Evolutionary conservation across 768 basidiomycete species (phyloP), one percentile per base, ranked within the genome.

Genomic region (Phylloporus scabripes): DNA sequence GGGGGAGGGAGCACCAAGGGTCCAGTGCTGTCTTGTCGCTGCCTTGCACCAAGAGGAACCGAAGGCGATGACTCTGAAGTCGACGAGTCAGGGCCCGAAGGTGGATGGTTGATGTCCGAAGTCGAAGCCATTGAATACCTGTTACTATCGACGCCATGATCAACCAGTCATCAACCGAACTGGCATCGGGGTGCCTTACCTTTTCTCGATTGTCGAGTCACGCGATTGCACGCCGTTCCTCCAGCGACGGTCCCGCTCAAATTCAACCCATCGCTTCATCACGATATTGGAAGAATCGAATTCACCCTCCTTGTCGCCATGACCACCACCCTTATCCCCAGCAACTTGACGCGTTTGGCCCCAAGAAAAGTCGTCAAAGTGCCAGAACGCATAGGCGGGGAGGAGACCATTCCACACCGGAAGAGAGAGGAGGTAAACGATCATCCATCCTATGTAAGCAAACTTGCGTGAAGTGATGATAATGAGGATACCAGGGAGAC

Each of bases 231-330:
- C 80, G 7, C 92, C 93, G 62, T 68, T 85, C 81, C 84, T 92
- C 92, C 91, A 97, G 53, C 93, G 77, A 57, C 95, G 73, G 57
- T 98, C 96, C 42, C 95, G 76, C 74, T 98, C 96, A 65, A 96
- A 98, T 70, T 98, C 96, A 15, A 83, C 92, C 95, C 95, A 99
- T 34, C 92, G 81, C 76, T 98, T 98, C 96, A 98, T 97, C 31
- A 95, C 87, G 58, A 99, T 98, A 69, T 94, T 84, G 39, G 83
- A 79, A 24, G 93, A 95, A 71, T 99, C 95, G 60, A 99, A 99
- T 64, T 89, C 89, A 65, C 96, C 96, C 53, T 95, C 92, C 73
- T 98, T 99, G 64, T 92, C 94, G 10, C 87, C 89, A 59, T 92
- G 88, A 49, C 77, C 77, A 32, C 70, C 77, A 37, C 76, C 80